phyloP scores from a whole-genome alignment of 2,329 filamentous ascomycete species.

The Penicillium crustosum region DNA sequence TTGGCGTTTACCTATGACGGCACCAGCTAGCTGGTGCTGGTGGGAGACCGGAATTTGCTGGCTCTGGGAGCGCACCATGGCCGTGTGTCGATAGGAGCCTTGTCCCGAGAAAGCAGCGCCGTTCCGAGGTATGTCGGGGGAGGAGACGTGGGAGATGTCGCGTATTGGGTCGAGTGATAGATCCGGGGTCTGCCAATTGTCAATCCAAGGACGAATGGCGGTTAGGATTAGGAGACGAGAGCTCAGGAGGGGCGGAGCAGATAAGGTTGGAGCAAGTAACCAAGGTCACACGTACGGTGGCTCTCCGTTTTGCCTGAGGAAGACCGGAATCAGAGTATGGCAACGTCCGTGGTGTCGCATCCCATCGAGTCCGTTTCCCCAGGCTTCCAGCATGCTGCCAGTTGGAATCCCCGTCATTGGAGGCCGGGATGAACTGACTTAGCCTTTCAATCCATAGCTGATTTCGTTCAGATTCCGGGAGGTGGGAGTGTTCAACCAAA shows the following conservation, averaged over 20 bases:
- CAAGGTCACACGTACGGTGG: constrained; percentile 47
- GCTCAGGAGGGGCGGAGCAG: constrained; percentile 25
- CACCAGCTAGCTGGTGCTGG: constrained; percentile 27
- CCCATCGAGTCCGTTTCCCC: constrained; percentile 46
- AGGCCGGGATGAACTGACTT: constrained; percentile 39
- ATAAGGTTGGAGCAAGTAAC: constrained; percentile 38
- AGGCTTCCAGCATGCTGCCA: constrained; percentile 32
- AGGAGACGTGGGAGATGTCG: constrained; percentile 32
- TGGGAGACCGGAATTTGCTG: constrained; percentile 38
- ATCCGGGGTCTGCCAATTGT: constrained; percentile 46
- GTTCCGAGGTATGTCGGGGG: constrained; percentile 30
- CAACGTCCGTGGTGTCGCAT: constrained; percentile 39
- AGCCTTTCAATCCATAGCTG: constrained; percentile 43
- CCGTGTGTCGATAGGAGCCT: constrained; percentile 32
- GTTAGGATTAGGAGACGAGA: constrained; percentile 28
- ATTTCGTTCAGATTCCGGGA: constrained; percentile 43
- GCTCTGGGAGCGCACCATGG: constrained; percentile 43
- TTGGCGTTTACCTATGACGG: constrained; percentile 32
- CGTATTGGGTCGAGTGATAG: constrained; percentile 35
- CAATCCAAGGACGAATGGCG: constrained; percentile 39
- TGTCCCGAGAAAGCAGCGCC: constrained; percentile 28
- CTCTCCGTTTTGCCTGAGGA: constrained; percentile 45
- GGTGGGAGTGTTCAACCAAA: constrained; percentile 43
- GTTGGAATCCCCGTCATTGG: constrained; percentile 21
- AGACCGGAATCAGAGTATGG: constrained; percentile 38